Base-by-base conservation (phyloP, 192 early-diverging fungal genomes). In the Coemansia sp. region DNA sequence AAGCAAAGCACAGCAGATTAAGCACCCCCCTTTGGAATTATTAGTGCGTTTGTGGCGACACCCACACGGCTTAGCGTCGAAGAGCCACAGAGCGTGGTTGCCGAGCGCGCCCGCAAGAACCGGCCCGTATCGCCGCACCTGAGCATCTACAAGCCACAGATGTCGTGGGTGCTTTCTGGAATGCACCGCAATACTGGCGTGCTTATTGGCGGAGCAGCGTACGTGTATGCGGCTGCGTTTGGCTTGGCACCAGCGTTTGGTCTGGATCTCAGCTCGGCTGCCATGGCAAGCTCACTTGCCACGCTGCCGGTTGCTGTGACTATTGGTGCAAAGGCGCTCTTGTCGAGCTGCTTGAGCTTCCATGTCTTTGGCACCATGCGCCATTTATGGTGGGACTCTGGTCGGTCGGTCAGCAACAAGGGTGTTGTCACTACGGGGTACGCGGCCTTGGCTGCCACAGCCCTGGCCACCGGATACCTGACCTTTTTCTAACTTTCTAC, bases 341-440 rank as follows among this genome's bases (percentile, higher is more conserved):
- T 95, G 57, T 86, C 90, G 36, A 57, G 76, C 43, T 87, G 91
- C 17, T 83, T 92, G 63, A 83, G 86, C 54, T 98, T 83, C 86
- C 93, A 98, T 77, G 73, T 82, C 27, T 85, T 92, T 67, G 93
- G 90, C 77, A 93, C 93, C 43, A 58, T 95, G 40, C 85, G 95
- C 58, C 95, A 98, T 81, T 84, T 95, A 89, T 82, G 89, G 48
- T 98, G 95, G 95, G 95, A 98, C 70, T 86, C 86, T 58, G 83
- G 84, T 14, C 70, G 68, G 60, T 65, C 57, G 17, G 81, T 98
- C 56, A 87, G 76, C 55, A 69, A 93, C 57, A 83, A 90, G 80
- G 89, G 85, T 32, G 95, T 98, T 10, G 89, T 90, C 71, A 76
- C 74, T 6, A 91, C 90, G 0, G 95, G 93, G 22, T 94, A 93